Base-by-base conservation (phyloP, 225 moss, liverwort and hornwort genomes). In the Physcomitrium patens region DNA sequence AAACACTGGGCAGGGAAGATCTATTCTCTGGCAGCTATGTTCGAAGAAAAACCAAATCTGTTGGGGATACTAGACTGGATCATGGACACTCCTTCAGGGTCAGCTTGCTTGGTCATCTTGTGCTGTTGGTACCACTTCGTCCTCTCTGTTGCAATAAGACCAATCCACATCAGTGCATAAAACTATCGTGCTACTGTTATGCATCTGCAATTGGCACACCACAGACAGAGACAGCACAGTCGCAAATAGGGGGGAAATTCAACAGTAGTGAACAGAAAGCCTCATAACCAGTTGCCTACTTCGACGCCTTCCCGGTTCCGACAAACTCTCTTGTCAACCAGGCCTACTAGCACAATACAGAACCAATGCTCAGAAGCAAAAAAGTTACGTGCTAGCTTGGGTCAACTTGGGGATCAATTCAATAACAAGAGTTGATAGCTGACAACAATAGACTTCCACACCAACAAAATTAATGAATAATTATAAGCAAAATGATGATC, bases 121-220 rank as follows among this genome's bases (percentile, higher is more conserved):
- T 88, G 88, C 17, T 85, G 88, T 76, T 88, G 88, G 23, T 88
- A 88, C 88, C 88, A 88, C 67, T 88, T 88, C 66, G 88, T 88
- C 69, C 88, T 85, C 83, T 88, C 88, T 88, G 82, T 66, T 77
- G 16, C 70, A 76, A 65, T 69, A 72, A 56, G 26, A 76, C 66
- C 78, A 74, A 17, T 61, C 67, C 78, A 71, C 49, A 65, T 83
- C 43, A 86, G 84, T 42, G 74, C 20, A 57, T 48, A 55, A 73
- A 63, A 60, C 59, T 37, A 37, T 37, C 31, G 31, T 37, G 31
- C 31, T 37, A 37, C 31, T 37, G 5, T 37, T 16, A 44, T 31
- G 16, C 10, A 61, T 48, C 13, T 56, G 5, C 46, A 66, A 52
- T 13, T 0, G 18, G 9, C 16, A 37, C 31, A 4, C 31, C 31